Evolutionary conservation across 108 stramenopile genomes (phyloP), one percentile per base, ranked within the genome.

Genomic region (Mayamaea pseudoterrestris): DNA sequence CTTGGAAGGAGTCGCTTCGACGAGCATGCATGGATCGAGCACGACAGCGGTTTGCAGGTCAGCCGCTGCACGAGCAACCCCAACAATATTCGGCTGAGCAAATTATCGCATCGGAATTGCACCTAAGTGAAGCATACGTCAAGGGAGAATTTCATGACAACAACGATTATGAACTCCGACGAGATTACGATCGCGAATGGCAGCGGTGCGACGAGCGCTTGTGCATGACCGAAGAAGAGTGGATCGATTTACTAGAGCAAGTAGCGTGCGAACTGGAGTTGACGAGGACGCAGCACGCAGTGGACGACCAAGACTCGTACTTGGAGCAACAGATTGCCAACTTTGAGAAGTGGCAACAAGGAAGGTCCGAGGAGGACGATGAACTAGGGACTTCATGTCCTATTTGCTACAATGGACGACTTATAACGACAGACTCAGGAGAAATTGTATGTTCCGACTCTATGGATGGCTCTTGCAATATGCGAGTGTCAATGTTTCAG

Each of bases 171-270:
- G 18, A 39, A 8, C 37, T 20, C 16, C 37, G 37, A 3, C 8
- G 3, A 3, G n/a, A n/a, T n/a, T n/a, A 39, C 8, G 37, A 39
- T 6, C 20, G 37, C 37, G 5, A 8, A 39, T 5, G 8, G 20
- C 37, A 39, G 16, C 3, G 20, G 3, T 14, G 3, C 37, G 5
- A 39, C 20, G 5, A 39, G 5, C 37, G 20, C 8, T 25, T 26
- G 5, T 44, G 22, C 9, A 44, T 44, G 4, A 20, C 20, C 25
- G 44, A 44, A 22, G 44, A 44, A 26, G 44, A 44, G 21, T 25
- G 22, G 3, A 26, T 44, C 26, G 44, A 44, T 2, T 27, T 44
- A 25, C 17, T 44, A n/a, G 24, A 14, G n/a, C 24, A 44, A 22
- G 3, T 44, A 21, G 44, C 22, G 26, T 4, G n/a, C 20, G 44